These are phyloP conservation scores for Stagonosporopsis cucurbitacearum DNA, from an alignment of 2,329 filamentous ascomycete species.

Conservation along the genomic window DNA sequence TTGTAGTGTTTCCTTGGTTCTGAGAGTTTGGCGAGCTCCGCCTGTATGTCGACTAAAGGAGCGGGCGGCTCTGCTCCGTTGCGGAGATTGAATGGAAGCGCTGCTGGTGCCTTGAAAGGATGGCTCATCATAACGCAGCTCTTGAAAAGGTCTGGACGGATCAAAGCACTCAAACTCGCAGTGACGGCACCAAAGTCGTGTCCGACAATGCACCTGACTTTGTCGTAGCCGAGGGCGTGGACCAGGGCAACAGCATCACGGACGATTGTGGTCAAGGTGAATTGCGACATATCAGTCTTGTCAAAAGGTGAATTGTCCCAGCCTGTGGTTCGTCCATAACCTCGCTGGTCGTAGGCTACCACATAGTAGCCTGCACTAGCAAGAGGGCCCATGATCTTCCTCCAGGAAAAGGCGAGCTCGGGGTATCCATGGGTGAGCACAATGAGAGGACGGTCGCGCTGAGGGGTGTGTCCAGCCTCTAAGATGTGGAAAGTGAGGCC, in stretches of 20 bases:
- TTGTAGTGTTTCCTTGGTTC: slow-evolving; percentile 73
- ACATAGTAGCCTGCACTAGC: slow-evolving; percentile 68
- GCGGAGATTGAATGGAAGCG: slow-evolving; percentile 58
- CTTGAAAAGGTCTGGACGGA: slow-evolving; percentile 69
- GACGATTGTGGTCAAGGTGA: slow-evolving; percentile 64
- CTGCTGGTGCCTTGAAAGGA: slow-evolving; percentile 63
- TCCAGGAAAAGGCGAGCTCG: slow-evolving; percentile 73
- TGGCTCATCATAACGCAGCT: slow-evolving; percentile 70
- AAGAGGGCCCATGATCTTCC: slow-evolving; percentile 66
- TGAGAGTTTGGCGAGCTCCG: slow-evolving; percentile 60
- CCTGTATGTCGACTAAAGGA: slow-evolving; percentile 58
- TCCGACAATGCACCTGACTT: slow-evolving; percentile 66
- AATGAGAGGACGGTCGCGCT: slow-evolving; percentile 59
- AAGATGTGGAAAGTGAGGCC: slow-evolving; percentile 68
- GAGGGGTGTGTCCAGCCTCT: slow-evolving; percentile 56
- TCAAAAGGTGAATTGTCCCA: slow-evolving; percentile 61
- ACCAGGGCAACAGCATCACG: slow-evolving; percentile 68
- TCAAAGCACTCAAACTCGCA: slow-evolving; percentile 65
- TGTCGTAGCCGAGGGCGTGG: slow-evolving; percentile 64
- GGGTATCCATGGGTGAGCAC: slow-evolving; percentile 72
- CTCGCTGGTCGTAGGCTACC: slow-evolving; percentile 71
- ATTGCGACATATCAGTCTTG: slow-evolving; percentile 63
- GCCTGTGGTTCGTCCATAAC: slow-evolving; percentile 70
- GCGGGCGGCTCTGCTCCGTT: slow-evolving; percentile 29
- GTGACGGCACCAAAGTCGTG: slow-evolving; percentile 72